A percentile compares a stretch with the other conserved stretches of the same genome.
Evolutionary conservation across 176 grass and related monocot genomes (phyloP).

Genomic region (Themeda triandra): DNA sequence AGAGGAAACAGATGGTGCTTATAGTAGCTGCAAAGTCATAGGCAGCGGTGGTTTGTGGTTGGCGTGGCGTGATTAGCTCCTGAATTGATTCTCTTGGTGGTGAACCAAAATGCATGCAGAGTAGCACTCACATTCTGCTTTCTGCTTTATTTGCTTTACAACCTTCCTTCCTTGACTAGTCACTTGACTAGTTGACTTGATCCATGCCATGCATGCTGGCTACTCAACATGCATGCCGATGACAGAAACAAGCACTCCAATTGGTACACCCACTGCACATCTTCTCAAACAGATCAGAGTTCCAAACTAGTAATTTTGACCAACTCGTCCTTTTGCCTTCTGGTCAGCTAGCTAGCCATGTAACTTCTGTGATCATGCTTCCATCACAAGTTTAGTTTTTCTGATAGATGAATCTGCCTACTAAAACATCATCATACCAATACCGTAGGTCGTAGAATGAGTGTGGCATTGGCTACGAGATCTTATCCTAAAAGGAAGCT

Average conservation of each 20-base stretch:
- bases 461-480: neutral
- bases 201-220: neutral
- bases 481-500: neutral
- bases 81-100: neutral
- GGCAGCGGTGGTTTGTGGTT: conserved; percentile 14
- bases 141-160: neutral
- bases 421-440: conserved; percentile 27
- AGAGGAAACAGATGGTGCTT: neutral
- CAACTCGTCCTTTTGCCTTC: neutral
- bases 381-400: conserved; percentile 39
- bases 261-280: conserved; percentile 53
- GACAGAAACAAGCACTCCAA: neutral
- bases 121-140: neutral
- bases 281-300: neutral
- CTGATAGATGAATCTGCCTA: neutral
- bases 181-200: neutral
- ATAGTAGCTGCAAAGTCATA: neutral
- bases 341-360: neutral
- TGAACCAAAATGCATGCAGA: neutral
- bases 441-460: no score
- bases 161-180: neutral
- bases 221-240: no score
- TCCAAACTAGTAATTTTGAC: neutral
- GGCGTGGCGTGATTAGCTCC: conserved; percentile 45
- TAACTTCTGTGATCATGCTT: conserved; percentile 42